A percentile compares a stretch with the other conserved stretches of the same genome.
phyloP scores from a whole-genome alignment of 2,329 filamentous ascomycete genomes.

The Monosporascus sp. region DNA sequence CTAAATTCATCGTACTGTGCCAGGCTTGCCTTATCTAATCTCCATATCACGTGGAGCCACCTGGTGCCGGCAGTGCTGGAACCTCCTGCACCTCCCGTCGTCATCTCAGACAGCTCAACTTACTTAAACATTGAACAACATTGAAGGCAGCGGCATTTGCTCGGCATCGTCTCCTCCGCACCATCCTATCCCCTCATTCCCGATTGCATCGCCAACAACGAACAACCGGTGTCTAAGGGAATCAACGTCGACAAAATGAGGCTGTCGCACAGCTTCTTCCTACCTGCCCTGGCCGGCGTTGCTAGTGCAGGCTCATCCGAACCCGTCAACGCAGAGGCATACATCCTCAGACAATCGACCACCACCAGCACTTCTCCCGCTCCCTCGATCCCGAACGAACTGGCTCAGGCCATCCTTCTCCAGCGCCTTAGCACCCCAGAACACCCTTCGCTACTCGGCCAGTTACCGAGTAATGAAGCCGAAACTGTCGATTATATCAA shows the following conservation, averaged over 20 bases:
- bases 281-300: constrained; percentile 30
- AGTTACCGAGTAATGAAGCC: constrained; percentile 40
- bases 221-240: constrained; percentile 4
- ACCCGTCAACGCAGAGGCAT: constrained; percentile 41
- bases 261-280: constrained; percentile 31
- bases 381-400: constrained; percentile 43
- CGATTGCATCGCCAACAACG: constrained; percentile 6
- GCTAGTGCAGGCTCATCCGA: constrained; percentile 23
- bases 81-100: too few species aligned
- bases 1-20: too few species aligned
- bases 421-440: constrained; percentile 46
- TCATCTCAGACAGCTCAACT: too few species aligned
- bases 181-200: not conserved
- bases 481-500: constrained; percentile 52
- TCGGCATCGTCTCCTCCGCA: too few species aligned
- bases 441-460: constrained; percentile 43
- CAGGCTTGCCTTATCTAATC: too few species aligned
- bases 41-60: too few species aligned
- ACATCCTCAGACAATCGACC: constrained; percentile 40
- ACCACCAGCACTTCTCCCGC: constrained; percentile 23
- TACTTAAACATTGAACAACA: too few species aligned
- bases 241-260: constrained; percentile 28
- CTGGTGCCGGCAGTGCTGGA: too few species aligned
- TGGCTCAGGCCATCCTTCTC: constrained; percentile 53
- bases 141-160: too few species aligned